Base-by-base conservation (phyloP, 305 asterid genomes). In the Lippia alba region DNA sequence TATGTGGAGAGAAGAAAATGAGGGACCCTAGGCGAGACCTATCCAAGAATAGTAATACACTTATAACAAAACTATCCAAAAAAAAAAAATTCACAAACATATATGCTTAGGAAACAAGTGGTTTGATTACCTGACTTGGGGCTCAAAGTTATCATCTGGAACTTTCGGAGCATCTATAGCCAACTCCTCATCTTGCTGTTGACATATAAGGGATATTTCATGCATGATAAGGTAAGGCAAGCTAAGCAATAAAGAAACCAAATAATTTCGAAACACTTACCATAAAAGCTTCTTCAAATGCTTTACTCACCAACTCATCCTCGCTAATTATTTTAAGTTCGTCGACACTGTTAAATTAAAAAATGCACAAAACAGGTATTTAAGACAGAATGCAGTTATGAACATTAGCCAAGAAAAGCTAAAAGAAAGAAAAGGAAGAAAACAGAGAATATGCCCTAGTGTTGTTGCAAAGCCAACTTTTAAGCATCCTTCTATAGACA, bases 201-300 rank as follows among this genome's bases (percentile, higher is more conserved):
- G 49, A 16, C 77, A 73, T 41, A 30, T 8, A 66, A 69, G 76
- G 46, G 34, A 61, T 9, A 51, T 61, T 56, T 65, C 61, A 67
- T 51, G 65, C 19, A 53, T 49, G 12, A 65, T 61, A 60, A 34
- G 62, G 24, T 64, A 63, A 34, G 62, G 24, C 61, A 63, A 56
- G 60, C 34, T 50, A 66, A 56, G 56, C 62, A 62, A 53, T 19
- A 40, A 14, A 65, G 11, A 45, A 15, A 41, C 41, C 56, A 61
- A 64, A 39, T 49, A 58, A 36, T 48, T 51, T 30, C 56, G 39
- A 24, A 78, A 58, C 8, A 67, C 44, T 70, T 77, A 89, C 97
- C 94, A 80, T 83, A 76, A 89, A 91, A 67, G 94, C 94, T 83
- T 87, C 97, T 71, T 85, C 85, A 65, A 91, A 86, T 68, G 96